A percentile compares a stretch with the other conserved stretches of the same genome.
Evolutionary conservation across 2,329 filamentous ascomycete genomes (phyloP).

Genomic region (Grosmannia penicillata): DNA sequence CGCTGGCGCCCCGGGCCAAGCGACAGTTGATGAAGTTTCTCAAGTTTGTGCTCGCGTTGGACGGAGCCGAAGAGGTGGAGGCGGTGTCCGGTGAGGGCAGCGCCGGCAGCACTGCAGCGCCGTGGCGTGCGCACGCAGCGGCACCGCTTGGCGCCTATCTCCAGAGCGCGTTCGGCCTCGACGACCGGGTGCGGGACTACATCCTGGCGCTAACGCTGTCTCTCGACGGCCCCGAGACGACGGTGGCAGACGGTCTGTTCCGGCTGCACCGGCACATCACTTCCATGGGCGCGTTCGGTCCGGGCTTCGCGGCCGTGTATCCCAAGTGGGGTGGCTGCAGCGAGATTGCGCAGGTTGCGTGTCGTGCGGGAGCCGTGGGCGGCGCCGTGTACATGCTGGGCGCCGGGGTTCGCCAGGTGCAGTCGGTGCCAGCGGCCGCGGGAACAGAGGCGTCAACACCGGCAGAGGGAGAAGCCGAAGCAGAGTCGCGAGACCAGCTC

Average conservation of each 20-base stretch:
- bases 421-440: slow-evolving; percentile 16
- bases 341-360: slow-evolving; percentile 82
- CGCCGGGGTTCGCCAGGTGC: slow-evolving; percentile 35
- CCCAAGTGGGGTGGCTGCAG: slow-evolving; percentile 87
- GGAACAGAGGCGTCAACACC: slow-evolving; percentile 4
- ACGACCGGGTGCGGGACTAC: slow-evolving; percentile 49
- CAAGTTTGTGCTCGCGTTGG: slow-evolving; percentile 64
- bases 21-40: slow-evolving; percentile 85
- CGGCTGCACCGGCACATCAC: slow-evolving; percentile 65
- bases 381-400: slow-evolving; percentile 82
- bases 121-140: slow-evolving; percentile 44
- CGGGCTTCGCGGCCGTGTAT: slow-evolving; percentile 77
- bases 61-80: slow-evolving; percentile 16
- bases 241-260: slow-evolving; percentile 51
- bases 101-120: not conserved
- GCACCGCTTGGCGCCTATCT: slow-evolving; percentile 43
- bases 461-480: slow-evolving; percentile 10
- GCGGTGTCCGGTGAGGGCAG: slow-evolving; percentile 16
- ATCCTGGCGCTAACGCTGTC: slow-evolving; percentile 58
- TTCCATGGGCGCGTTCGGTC: slow-evolving; percentile 77
- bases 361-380: slow-evolving; percentile 79
- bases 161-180: slow-evolving; percentile 48
- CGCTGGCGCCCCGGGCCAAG: slow-evolving; percentile 68
- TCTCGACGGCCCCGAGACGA: slow-evolving; percentile 40
- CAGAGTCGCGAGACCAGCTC: slow-evolving; percentile 10